Base-by-base conservation (phyloP, 2,329 filamentous ascomycete genomes). In the Colletotrichum kahawae region DNA sequence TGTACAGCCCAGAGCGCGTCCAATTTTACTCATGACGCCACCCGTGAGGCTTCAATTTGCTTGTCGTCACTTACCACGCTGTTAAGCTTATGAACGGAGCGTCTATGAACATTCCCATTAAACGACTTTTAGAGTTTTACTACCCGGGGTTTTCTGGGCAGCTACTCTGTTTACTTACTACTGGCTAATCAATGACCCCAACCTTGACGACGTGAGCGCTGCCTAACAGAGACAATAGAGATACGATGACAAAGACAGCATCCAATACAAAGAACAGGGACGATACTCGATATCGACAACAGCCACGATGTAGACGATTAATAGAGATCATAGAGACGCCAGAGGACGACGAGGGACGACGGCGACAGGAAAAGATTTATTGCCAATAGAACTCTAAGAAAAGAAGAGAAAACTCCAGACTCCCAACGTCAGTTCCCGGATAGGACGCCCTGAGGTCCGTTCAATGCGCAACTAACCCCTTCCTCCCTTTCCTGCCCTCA, bases 151-250 rank as follows among this genome's bases (percentile, higher is more conserved):
- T n/a, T n/a, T 48, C 38, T n/a, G 2, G 18, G 9, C 18, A 10
- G n/a, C 9, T n/a, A 48, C 24, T 24, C 24, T 48, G 0, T 48
- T 10, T 9, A 48, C n/a, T 12, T n/a, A 9, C 18, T 6, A 6
- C n/a, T n/a, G 0, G 4, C 18, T 48, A 1, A 2, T 48, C 1
- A 3, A 18, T 7, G 18, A 10, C 16, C 36, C 18, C 36, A 18
- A 18, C 18, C 4, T 43, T n/a, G 18, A 12, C 43, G 8, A 12
- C 10, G 10, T 48, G 43, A 7, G 21, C 10, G 9, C 0, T 48
- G 6, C 0, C 43, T 48, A 5, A n/a, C 21, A 48, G 18, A 12
- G 18, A 21, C 18, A 48, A 5, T 12, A 48, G 43, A 10, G 16
- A 10, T 48, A 4, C 16, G 18, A 43, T 43, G 43, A 48, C 18